phyloP scores from a whole-genome alignment of 192 early-diverging fungal genomes.

The Funneliformis mosseae region DNA sequence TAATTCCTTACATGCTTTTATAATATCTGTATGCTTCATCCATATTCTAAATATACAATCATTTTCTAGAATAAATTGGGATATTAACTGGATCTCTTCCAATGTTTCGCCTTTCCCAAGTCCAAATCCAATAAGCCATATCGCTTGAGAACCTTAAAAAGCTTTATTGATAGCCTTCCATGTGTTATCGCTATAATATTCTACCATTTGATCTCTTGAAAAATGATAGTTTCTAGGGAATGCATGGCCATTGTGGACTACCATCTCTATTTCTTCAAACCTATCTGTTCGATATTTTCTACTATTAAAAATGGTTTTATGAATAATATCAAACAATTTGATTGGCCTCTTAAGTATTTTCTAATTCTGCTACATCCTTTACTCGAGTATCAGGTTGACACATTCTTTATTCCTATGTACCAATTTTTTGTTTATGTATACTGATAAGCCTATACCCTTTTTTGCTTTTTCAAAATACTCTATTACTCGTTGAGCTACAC shows the following conservation, averaged over 20 bases:
- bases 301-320: too few species aligned
- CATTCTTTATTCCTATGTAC: conserved; percentile 5
- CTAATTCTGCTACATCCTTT: conserved; percentile 28
- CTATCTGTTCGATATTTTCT: too few species aligned
- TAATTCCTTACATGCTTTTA: conserved; percentile 28
- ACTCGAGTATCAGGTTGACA: not conserved
- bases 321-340: too few species aligned
- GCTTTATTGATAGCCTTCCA: conserved; percentile 17
- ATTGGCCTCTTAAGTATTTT: conserved; percentile 26
- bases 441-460: not conserved
- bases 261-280: too few species aligned
- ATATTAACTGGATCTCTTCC: too few species aligned
- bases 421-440: conserved; percentile 19
- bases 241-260: too few species aligned
- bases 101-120: not conserved
- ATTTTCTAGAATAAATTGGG: too few species aligned
- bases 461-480: conserved; percentile 24
- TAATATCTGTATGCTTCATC: too few species aligned
- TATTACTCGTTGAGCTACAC: conserved; percentile 1
- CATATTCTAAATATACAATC: too few species aligned
- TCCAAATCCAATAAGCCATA: conserved; percentile 27
- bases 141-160: conserved; percentile 26
- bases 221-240: too few species aligned
- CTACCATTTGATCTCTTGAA: conserved; percentile 18
- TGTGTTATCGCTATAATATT: conserved; percentile 26